Percentiles rank a stretch among this genome's conserved stretches.
Conservation (phyloP, 768 basidiomycete genomes). For the Pleurotus tuber-regium region DNA sequence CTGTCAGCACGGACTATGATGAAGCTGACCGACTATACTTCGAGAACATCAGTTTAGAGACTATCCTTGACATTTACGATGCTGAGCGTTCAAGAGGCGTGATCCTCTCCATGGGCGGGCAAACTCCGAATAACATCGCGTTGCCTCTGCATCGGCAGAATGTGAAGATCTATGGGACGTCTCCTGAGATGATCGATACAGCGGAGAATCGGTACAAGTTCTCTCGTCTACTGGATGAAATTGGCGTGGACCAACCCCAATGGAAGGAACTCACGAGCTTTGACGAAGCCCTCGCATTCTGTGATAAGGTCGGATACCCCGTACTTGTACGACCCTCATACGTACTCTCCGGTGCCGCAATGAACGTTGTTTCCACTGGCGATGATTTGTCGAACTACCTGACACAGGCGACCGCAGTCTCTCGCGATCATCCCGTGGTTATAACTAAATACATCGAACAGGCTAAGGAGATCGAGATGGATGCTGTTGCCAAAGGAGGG, state of each 20-base stretch:
- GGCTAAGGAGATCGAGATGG: conserved; percentile 99
- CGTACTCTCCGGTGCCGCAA: conserved; percentile 98
- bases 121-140: conserved; percentile 98
- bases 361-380: conserved; percentile 96
- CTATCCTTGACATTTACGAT: conserved; percentile 96
- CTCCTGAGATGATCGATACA: conserved; percentile 99
- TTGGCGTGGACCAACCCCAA: conserved; percentile 95
- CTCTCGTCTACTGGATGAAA: conserved; percentile 94
- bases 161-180: conserved; percentile 97
- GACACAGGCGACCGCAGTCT: conserved; percentile 93
- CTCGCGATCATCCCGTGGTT: conserved; percentile 94
- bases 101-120: conserved; percentile 97
- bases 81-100: conserved; percentile 85
- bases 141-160: conserved; percentile 94
- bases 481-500: conserved; percentile 94
- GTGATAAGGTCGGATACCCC: conserved; percentile 90
- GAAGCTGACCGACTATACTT: conserved; percentile 98
- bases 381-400: conserved; percentile 92
- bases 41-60: conserved; percentile 96
- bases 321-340: conserved; percentile 97
- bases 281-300: conserved; percentile 85
- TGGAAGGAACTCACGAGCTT: conserved; percentile 97
- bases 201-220: conserved; percentile 99
- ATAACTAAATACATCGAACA: conserved; percentile 99
- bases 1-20: conserved; percentile 98